Evolutionary conservation across 306 rosid species (phyloP), one percentile per base, ranked within the genome.

Genomic region (Argentina anserina): DNA sequence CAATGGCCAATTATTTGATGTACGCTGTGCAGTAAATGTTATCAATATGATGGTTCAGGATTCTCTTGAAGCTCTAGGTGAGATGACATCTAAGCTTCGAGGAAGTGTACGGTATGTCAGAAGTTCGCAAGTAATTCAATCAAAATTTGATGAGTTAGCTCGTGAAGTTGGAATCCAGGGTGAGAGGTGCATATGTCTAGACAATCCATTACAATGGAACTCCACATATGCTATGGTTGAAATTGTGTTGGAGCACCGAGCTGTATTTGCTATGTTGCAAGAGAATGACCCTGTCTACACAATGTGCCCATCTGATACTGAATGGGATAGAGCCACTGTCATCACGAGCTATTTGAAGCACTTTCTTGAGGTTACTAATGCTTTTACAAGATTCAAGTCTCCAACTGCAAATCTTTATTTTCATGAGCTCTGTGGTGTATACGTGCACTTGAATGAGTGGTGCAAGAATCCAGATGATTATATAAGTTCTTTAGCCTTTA

Each of bases 371-470:
- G 86, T 87, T 64, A 82, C 83, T 11, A 82, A 83, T 82, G 80
- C 71, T 75, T 79, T 92, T 78, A 81, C 83, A 7, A 86, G 77
- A 81, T 78, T 69, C 88, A 90, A 87, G 86, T 79, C 75, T 46
- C 84, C 90, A 50, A 90, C 99, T 43, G 89, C 97, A 59, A 95
- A 86, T 76, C 81, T 87, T 28, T 92, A 84, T 81, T 95, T 95
- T 83, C 89, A 96, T 2, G 97, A 95, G 86, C 93, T 95, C 73
- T 95, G 99, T 69, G 93, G 86, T 76, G 84, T 90, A 34, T 87
- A 95, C 83, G 76, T 85, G 86, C 90, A 90, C 81, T 83, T 95
- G 89, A 86, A 79, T 62, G 97, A 95, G 78, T 92, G 97, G 97
- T 86, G 89, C 84, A 90, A 92, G 89, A 88, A 83, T 81, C 79